Base-by-base conservation (phyloP, 2,329 filamentous ascomycete species). In the Pseudogymnoascus sp. region DNA sequence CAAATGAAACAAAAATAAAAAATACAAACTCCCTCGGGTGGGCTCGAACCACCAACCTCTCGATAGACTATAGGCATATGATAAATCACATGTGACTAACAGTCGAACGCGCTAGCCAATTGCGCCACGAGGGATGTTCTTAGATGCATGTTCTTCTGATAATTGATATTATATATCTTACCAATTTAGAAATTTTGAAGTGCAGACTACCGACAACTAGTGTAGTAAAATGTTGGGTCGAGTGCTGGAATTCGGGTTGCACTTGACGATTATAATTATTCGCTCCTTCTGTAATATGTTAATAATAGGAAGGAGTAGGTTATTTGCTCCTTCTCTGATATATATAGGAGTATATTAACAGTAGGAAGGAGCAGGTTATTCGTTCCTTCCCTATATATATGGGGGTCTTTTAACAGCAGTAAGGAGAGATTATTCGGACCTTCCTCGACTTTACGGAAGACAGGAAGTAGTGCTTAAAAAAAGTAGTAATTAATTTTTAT, bases 91-190 rank as follows among this genome's bases (percentile, higher is more conserved):
- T 17, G 17, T 17, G 17, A 17, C 7, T 54, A 54, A 54, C 47
- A 54, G 47, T 54, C 47, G 47, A 54, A 54, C 47, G 47, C 47
- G 47, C 47, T 54, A 54, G 47, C 47, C 47, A 54, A 54, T 54
- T 54, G 47, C 47, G 47, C 47, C 47, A 54, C 47, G 47, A 54
- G 47, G 47, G 47, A 54, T 31, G 26, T 54, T 54, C 5, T 54
- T 54, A 17, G 17, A 17, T 17, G 17, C 17, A 17, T 17, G 17
- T 17, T 17, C 17, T 17, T 17, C 1, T 17, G 17, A 17, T 17
- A 17, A 17, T 17, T 17, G 17, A 17, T 17, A 17, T 17, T 17
- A 17, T 17, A 17, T 17, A 17, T 2, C 2, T 17, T 17, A 17
- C 17, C 1, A 1, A 17, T 17, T 17, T 17, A 17, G 17, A 17